Evolutionary conservation across 2,329 filamentous ascomycete species (phyloP).

Genomic region (Orbilia javanica): DNA sequence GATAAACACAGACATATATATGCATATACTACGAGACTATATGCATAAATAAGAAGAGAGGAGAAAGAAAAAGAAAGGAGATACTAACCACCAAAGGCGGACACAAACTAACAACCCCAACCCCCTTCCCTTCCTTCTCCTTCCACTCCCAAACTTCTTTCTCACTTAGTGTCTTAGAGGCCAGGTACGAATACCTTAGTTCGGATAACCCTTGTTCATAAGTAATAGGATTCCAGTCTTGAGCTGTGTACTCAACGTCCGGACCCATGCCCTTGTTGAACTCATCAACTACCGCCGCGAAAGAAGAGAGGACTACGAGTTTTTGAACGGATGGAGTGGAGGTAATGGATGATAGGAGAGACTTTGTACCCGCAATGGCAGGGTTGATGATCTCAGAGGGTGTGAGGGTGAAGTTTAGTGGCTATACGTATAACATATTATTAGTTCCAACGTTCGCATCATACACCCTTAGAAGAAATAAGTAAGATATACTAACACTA

Average conservation of each 20-base stretch:
- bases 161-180: conserved; percentile 62
- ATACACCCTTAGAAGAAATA: too few relatives aligned
- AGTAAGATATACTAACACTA: conserved; percentile 26
- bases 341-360: conserved; percentile 59
- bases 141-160: conserved; percentile 44
- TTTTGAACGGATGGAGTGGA: conserved; percentile 63
- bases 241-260: conserved; percentile 69
- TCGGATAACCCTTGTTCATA: conserved; percentile 68
- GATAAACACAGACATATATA: too few relatives aligned
- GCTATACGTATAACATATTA: too few relatives aligned
- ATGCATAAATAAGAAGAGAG: background rate
- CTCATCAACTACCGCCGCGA: conserved; percentile 74
- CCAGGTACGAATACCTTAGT: conserved; percentile 63
- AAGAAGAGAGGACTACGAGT: conserved; percentile 75
- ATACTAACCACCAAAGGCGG: conserved; percentile 40
- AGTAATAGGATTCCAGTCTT: conserved; percentile 73
- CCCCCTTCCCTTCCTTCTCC: background rate
- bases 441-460: too few relatives aligned
- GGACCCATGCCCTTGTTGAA: conserved; percentile 69
- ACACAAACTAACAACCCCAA: conserved; percentile 43
- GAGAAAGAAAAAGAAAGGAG: background rate
- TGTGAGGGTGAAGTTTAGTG: conserved; percentile 39
- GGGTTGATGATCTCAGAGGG: conserved; percentile 37
- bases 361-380: conserved; percentile 39
- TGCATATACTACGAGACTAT: too few relatives aligned